phyloP scores from a whole-genome alignment of 352 stramenopile genomes.

The Pythium monospermum region DNA sequence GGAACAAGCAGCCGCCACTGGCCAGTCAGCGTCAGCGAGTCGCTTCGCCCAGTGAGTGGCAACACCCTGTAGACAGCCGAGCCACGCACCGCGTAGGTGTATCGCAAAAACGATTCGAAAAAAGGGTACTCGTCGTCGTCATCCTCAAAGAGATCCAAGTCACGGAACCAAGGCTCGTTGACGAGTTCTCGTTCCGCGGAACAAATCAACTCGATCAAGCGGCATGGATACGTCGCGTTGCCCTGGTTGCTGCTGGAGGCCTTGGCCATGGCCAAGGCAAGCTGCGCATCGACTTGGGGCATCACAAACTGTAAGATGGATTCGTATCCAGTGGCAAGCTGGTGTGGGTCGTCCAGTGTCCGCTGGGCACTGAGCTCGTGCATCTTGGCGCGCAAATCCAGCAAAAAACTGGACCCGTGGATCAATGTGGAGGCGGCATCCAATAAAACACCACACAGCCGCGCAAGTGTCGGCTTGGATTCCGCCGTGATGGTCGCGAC shows the following conservation, averaged over 20 bases:
- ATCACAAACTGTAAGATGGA: constrained; percentile 14
- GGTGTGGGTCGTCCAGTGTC: neutral
- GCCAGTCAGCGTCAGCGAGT: constrained; percentile 1
- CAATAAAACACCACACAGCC: constrained; percentile 4
- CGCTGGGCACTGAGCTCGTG: too few species aligned
- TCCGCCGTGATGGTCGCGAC: neutral
- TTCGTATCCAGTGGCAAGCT: constrained; percentile 6
- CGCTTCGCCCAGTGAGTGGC: neutral
- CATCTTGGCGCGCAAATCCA: constrained; percentile 8
- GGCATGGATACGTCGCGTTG: constrained; percentile 2
- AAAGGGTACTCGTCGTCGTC: constrained; percentile 20
- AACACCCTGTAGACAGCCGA: neutral
- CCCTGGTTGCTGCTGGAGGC: neutral
- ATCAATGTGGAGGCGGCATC: neutral
- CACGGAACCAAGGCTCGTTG: constrained; percentile 7
- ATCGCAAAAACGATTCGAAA: constrained; percentile 12
- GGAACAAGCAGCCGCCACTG: constrained; percentile 8
- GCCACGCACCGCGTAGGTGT: constrained; percentile 13
- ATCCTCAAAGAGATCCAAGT: constrained; percentile 12
- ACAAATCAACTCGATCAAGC: constrained; percentile 10
- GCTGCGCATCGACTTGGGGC: constrained; percentile 9
- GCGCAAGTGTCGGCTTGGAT: neutral
- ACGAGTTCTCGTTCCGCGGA: constrained; percentile 10
- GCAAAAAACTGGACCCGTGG: constrained; percentile 10
- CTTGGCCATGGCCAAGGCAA: neutral